These are phyloP conservation scores for Asterella californica DNA, from an alignment of 225 moss, liverwort and hornwort species.

Conservation along the genomic window DNA sequence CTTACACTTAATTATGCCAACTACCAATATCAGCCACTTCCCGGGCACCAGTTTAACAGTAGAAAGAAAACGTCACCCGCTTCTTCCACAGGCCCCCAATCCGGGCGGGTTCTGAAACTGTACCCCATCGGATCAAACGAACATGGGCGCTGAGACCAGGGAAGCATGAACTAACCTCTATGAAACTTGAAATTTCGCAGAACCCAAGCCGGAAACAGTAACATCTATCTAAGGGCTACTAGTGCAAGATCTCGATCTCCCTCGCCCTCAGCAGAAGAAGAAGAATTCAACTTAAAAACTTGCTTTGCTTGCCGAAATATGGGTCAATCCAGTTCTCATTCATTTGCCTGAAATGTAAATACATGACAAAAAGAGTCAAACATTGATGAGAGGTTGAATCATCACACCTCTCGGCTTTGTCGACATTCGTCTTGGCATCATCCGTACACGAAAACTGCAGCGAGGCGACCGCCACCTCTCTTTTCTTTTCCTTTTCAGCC, in stretches of 20 bases:
- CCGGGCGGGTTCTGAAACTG: too few relatives aligned
- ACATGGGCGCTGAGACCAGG: too few relatives aligned
- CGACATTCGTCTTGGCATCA: slow-evolving; percentile 65
- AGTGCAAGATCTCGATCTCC: not conserved
- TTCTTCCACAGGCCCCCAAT: too few relatives aligned
- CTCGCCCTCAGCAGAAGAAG: too few relatives aligned
- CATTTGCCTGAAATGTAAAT: not conserved
- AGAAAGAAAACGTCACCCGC: too few relatives aligned
- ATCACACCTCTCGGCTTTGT: slow-evolving; percentile 59
- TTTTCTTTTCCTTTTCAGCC: slow-evolving; percentile 31
- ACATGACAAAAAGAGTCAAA: not conserved
- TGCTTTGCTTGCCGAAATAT: not conserved
- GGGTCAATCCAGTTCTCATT: too few relatives aligned
- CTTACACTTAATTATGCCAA: not conserved
- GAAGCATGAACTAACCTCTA: too few relatives aligned
- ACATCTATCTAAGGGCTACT: not conserved
- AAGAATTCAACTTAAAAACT: not conserved
- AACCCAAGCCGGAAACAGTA: not conserved
- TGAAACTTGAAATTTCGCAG: too few relatives aligned
- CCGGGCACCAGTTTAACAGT: too few relatives aligned
- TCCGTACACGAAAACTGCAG: slow-evolving; percentile 84
- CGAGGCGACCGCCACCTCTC: slow-evolving; percentile 60
- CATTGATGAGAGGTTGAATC: not conserved
- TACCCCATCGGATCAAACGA: not conserved
- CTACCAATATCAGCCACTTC: too few relatives aligned